Evolutionary conservation across 78 protist species (phyloP), one percentile per base, ranked within the genome.

Genomic region (Emiliania huxleyi): DNA sequence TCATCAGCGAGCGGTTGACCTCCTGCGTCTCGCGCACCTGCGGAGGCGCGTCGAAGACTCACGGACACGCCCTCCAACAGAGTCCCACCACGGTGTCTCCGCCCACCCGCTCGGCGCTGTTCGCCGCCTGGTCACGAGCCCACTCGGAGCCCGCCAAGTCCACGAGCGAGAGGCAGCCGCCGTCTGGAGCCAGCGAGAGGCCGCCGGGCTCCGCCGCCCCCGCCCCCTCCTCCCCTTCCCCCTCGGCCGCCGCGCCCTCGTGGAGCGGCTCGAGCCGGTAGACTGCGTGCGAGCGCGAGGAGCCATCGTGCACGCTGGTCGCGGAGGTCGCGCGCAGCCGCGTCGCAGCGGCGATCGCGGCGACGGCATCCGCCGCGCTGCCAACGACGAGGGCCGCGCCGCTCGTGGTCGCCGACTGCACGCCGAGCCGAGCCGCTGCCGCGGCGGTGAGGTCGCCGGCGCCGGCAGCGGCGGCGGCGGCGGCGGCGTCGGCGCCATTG

Each of bases 221-320:
- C 62, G 62, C 62, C 15, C 29, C 29, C 62, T 52, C 62, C 62
- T 52, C 29, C 62, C 8, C 62, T 15, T 15, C 62, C 29, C 62
- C 15, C 62, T 52, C 15, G 62, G 62, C 62, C 62, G 8, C 62
- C 42, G 81, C 81, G 42, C 29, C 81, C 19, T 19, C 81, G 12
- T 19, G n/a, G 21, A 29, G 42, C 42, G 21, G 81, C 81, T 2
- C 42, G 44, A 71, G 81, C 42, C 6, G 18, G 81, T 21, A 71
- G 29, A 92, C 48, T 4, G 94, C 94, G 45, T 92, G 94, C 62
- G 94, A 92, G 55, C 94, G 90, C 33, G 90, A 79, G 43, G 90
- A 79, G 29, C 0, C 44, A 0, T n/a, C 94, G 56, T 92, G 81
- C 73, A 35, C 94, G 26, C 71, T 85, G 21, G 94, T 92, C 23